Conservation (phyloP, 2,329 filamentous ascomycete genomes). For the Colletotrichum incanum region DNA sequence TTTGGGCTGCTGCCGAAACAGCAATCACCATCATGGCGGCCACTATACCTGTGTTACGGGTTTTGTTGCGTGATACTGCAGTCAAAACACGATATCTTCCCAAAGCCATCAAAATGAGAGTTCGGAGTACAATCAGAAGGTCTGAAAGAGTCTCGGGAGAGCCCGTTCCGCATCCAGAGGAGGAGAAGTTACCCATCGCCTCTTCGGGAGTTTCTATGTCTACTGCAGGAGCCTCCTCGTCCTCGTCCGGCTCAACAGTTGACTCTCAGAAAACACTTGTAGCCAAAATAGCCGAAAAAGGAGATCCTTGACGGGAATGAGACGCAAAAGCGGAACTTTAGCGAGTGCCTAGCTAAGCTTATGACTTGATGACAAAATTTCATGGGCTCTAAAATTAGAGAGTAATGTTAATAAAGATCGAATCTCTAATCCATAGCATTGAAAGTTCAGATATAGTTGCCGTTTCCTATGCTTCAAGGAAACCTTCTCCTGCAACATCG, state of each 20-base stretch:
- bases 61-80: constrained; percentile 33
- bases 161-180: neutral
- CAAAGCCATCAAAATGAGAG: constrained; percentile 29
- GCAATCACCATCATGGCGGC: constrained; percentile 54
- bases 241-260: constrained; percentile 14
- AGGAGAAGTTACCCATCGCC: constrained; percentile 14
- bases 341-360: neutral
- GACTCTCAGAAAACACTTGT: constrained; percentile 29
- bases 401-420: neutral
- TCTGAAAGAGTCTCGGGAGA: constrained; percentile 18
- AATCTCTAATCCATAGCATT: neutral
- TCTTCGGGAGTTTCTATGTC: constrained; percentile 34
- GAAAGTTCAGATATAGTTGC: neutral
- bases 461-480: neutral
- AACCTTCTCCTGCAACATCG: neutral
- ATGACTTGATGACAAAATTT: neutral
- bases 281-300: neutral
- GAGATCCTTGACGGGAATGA: neutral
- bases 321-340: neutral
- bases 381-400: neutral
- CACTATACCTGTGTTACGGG: constrained; percentile 50
- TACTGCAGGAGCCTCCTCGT: constrained; percentile 27
- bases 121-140: constrained; percentile 10
- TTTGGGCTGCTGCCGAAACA: constrained; percentile 49
- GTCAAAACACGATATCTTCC: constrained; percentile 29